Evolutionary conservation across 805 yeast genomes (phyloP).

Genomic region (Brettanomyces nanus): DNA sequence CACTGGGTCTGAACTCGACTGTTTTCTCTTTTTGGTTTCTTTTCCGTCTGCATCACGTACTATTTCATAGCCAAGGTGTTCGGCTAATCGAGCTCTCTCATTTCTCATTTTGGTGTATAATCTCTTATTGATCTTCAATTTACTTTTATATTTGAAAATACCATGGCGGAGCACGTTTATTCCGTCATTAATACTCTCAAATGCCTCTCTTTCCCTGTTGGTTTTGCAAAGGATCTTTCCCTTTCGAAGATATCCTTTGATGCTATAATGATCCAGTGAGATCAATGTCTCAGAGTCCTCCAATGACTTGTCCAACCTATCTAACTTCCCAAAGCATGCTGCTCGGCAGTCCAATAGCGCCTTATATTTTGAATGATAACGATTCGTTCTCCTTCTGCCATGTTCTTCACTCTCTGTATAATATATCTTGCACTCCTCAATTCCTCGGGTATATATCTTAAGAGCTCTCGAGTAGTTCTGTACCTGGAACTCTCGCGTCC

Average conservation of each 20-base stretch:
- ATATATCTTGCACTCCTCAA: constrained; percentile 7
- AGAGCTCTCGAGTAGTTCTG: constrained; percentile 17
- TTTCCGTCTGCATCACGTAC: background rate
- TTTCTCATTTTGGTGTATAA: constrained; percentile 23
- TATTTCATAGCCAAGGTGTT: constrained; percentile 1
- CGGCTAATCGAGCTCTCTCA: constrained; percentile 6
- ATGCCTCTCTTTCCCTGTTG: constrained; percentile 28
- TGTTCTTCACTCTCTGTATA: constrained; percentile 2
- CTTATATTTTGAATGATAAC: constrained; percentile 9
- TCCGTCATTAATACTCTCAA: constrained; percentile 30
- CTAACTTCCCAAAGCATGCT: constrained; percentile 39
- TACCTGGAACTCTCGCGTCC: constrained; percentile 12
- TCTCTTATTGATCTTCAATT: constrained; percentile 25
- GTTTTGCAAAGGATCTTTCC: constrained; percentile 28
- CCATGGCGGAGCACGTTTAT: constrained; percentile 29
- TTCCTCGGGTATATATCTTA: constrained; percentile 14
- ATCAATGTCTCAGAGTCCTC: constrained; percentile 30
- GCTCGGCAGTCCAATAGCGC: constrained; percentile 36
- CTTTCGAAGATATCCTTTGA: constrained; percentile 41
- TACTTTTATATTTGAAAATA: constrained; percentile 14
- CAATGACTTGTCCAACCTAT: constrained; percentile 25
- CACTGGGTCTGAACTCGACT: constrained; percentile 14
- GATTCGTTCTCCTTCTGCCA: background rate
- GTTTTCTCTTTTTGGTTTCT: background rate
- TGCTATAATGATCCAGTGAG: constrained; percentile 33